Conservation (phyloP, 2,329 filamentous ascomycete genomes). For the Ceratocystis diversiconidia region DNA sequence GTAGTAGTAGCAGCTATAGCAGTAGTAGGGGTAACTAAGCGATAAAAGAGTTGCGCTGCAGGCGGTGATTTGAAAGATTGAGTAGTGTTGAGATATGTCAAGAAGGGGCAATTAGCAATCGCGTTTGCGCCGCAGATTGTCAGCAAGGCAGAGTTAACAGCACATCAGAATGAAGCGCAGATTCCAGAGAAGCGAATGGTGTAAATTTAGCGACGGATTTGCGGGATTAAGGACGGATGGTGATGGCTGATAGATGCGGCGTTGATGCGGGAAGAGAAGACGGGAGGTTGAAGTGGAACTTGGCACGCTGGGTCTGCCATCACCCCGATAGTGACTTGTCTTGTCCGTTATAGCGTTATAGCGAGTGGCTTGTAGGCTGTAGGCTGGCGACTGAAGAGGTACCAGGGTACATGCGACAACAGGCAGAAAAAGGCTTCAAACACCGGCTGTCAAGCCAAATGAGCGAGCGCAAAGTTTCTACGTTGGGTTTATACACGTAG, state of each 20-base stretch:
- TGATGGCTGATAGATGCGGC: conserved; percentile 22
- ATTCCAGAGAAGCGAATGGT: conserved; percentile 19
- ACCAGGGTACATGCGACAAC: conserved; percentile 8
- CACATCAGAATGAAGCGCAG: conserved; percentile 18
- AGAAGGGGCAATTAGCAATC: conserved; percentile 12
- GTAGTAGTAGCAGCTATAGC: no score
- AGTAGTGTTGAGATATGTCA: no score
- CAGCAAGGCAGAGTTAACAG: conserved; percentile 6
- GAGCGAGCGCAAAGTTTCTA: background rate
- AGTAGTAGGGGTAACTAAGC: background rate
- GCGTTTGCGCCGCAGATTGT: conserved; percentile 13
- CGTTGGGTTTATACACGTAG: background rate
- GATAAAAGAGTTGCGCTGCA: conserved; percentile 8
- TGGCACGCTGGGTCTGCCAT: conserved; percentile 10
- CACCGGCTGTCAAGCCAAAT: background rate
- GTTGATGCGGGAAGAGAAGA: conserved; percentile 39
- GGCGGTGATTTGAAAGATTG: background rate
- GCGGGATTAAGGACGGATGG: conserved; percentile 23
- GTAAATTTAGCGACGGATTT: conserved; percentile 27
- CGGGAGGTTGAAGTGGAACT: conserved; percentile 37
- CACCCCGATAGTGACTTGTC: conserved; percentile 10
- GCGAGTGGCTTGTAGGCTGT: background rate
- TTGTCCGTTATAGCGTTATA: conserved; percentile 6
- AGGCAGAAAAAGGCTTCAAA: background rate
- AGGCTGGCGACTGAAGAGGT: background rate